Evolutionary conservation across 2,329 filamentous ascomycete species (phyloP), one percentile per base, ranked within the genome.

Genomic region (Talaromyces sp.): DNA sequence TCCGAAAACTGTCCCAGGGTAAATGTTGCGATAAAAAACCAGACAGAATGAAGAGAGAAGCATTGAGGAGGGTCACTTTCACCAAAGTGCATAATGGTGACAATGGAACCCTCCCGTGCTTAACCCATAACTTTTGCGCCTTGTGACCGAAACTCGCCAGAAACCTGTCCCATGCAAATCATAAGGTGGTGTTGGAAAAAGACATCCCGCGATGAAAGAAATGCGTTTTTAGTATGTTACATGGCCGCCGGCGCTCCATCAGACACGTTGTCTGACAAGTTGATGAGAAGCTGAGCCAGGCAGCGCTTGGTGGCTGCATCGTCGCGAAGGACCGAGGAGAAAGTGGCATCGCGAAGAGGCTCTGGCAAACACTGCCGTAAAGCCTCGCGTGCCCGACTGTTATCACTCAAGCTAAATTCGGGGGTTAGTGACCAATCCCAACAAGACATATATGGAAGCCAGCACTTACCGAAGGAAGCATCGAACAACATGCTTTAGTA

Each of bases 271-370:
- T 97, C 94, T 9, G 91, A 95, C 49, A 99, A 84, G 70, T 97
- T 97, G 77, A 97, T 95, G 55, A 97, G 82, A 8, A 99, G 86
- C 75, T 97, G 94, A n/a, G 92, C 90, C 30, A 99, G 86, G 73
- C 94, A 99, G 54, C 94, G 88, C 80, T 99, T 99, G 0, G 94
- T 99, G 1, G 94, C 94, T 13, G 94, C 94, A 69, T 99, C 94
- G 68, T 99, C 94, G 53, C 94, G 89, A 30, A 99, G 86, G 40
- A 99, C 94, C 0, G 92, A 93, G 8, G 91, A 96, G 73, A 99
- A 99, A 1, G 94, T 99, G 7, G 93, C 92, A 71, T 99, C 94
- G 43, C 94, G 89, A n/a, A 99, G 86, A n/a, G 94, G 94, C 68
- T 99, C 94, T 0, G 94, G 94, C 11, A 99, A 87, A 69, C 94